Evolutionary conservation across 192 early-diverging fungal species (phyloP).

Genomic region (Chytriomyces hyalinus): DNA sequence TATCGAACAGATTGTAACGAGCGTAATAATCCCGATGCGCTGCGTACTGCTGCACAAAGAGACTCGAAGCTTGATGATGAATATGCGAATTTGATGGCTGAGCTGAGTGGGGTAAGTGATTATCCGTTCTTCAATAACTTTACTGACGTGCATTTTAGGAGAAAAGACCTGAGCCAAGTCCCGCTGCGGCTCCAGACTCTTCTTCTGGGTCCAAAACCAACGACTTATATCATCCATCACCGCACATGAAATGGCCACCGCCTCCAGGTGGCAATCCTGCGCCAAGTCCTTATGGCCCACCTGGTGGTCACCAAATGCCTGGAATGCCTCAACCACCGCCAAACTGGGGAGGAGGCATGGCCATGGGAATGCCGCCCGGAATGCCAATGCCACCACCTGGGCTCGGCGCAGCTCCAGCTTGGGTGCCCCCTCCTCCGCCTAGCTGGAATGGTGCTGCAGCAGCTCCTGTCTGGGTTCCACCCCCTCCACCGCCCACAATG

Average conservation of each 20-base stretch:
- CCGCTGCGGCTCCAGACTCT: constrained; percentile 1
- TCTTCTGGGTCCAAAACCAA: constrained; percentile 11
- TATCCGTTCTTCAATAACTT: not conserved
- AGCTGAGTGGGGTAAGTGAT: constrained; percentile 64
- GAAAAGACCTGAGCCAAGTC: constrained; percentile 8
- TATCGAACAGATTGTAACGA: constrained; percentile 77
- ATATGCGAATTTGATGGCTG: constrained; percentile 93
- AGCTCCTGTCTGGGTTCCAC: constrained; percentile 30
- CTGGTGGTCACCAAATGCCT: not conserved
- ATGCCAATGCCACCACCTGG: too few species aligned
- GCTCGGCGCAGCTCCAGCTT: not conserved
- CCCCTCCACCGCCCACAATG: constrained; percentile 27
- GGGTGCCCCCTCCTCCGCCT: constrained; percentile 8
- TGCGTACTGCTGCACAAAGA: constrained; percentile 73
- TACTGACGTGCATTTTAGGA: constrained; percentile 17
- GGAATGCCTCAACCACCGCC: not conserved
- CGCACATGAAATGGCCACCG: too few species aligned
- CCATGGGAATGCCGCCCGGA: too few species aligned
- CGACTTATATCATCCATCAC: not conserved
- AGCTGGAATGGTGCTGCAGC: constrained; percentile 12
- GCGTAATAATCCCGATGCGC: constrained; percentile 80
- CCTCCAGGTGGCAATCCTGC: too few species aligned
- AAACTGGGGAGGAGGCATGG: too few species aligned
- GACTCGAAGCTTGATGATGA: constrained; percentile 89
- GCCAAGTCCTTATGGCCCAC: too few species aligned